A percentile compares a stretch with the other conserved stretches of the same genome.
These are phyloP conservation scores for Xerophyta viscosa DNA, from an alignment of 106 monocot genomes.

Conservation along the genomic window DNA sequence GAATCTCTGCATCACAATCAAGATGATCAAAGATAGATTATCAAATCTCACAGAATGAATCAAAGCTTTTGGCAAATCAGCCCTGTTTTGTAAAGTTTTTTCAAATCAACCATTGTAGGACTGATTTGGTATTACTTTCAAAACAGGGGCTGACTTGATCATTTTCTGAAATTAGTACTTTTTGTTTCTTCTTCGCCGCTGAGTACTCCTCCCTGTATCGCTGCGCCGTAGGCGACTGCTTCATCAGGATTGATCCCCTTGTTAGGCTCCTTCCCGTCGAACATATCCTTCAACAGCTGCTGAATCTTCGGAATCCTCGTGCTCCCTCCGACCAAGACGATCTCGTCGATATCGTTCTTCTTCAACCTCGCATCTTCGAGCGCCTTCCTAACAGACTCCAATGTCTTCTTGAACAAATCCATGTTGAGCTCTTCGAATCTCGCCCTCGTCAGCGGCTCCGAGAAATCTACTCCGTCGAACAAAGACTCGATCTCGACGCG, in stretches of 20 bases:
- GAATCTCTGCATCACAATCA: too few relatives aligned
- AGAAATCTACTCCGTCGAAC: conserved; percentile 34
- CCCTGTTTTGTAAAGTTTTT: too few relatives aligned
- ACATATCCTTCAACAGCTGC: conserved; percentile 33
- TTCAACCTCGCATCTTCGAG: conserved; percentile 33
- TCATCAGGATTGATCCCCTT: conserved; percentile 49
- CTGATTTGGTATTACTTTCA: too few relatives aligned
- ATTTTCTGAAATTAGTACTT: too few relatives aligned
- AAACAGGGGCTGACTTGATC: too few relatives aligned
- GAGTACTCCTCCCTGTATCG: conserved; percentile 30
- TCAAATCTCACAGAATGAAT: too few relatives aligned
- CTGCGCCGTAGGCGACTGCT: conserved; percentile 30
- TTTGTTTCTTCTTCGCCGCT: conserved; percentile 41
- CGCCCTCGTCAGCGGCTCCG: conserved; percentile 31
- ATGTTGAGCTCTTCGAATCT: conserved; percentile 35
- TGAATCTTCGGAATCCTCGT: conserved; percentile 50
- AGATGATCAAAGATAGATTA: too few relatives aligned
- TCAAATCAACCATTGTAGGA: too few relatives aligned
- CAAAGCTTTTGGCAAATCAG: too few relatives aligned
- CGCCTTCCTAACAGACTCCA: conserved; percentile 39
- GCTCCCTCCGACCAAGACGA: conserved; percentile 46
- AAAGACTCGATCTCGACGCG: conserved; percentile 35
- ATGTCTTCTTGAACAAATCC: conserved; percentile 33
- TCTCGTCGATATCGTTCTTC: conserved; percentile 42
- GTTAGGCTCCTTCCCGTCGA: conserved; percentile 43